phyloP scores from a whole-genome alignment of 2,329 filamentous ascomycete species.

The Colletotrichum incanum region DNA sequence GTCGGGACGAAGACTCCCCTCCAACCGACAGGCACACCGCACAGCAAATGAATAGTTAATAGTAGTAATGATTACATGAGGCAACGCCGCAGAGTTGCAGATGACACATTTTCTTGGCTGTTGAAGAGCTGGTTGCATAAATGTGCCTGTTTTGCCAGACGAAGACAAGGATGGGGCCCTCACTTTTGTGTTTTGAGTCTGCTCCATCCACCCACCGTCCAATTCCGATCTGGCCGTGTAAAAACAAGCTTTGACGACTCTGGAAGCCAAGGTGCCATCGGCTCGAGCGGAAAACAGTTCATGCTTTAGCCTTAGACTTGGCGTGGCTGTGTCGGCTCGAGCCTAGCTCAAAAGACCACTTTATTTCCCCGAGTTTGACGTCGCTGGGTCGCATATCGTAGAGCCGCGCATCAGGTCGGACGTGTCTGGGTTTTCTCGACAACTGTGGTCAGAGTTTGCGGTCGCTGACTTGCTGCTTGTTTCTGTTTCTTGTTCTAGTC shows the following conservation, averaged over 20 bases:
- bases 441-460: too few relatives aligned
- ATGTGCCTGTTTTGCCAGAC: conserved; percentile 11
- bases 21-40: background rate
- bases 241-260: conserved; percentile 33
- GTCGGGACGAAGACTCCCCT: background rate
- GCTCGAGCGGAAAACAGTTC: background rate
- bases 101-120: conserved; percentile 7
- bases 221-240: conserved; percentile 6
- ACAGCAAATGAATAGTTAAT: conserved; percentile 14
- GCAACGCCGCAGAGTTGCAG: conserved; percentile 8
- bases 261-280: conserved; percentile 13
- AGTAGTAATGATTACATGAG: conserved; percentile 27
- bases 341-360: conserved; percentile 29
- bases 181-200: conserved; percentile 26
- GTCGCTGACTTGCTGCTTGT: background rate
- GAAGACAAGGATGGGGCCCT: conserved; percentile 22
- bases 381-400: background rate
- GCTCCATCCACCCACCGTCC: conserved; percentile 22
- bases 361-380: conserved; percentile 1
- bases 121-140: conserved; percentile 4
- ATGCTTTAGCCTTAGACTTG: conserved; percentile 11
- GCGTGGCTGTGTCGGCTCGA: conserved; percentile 20
- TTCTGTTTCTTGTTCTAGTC: background rate
- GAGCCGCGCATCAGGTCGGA: background rate
- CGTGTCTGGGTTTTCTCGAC: background rate